Evolutionary conservation across 768 basidiomycete genomes (phyloP).

Genomic region (Basidioascus undulatus): DNA sequence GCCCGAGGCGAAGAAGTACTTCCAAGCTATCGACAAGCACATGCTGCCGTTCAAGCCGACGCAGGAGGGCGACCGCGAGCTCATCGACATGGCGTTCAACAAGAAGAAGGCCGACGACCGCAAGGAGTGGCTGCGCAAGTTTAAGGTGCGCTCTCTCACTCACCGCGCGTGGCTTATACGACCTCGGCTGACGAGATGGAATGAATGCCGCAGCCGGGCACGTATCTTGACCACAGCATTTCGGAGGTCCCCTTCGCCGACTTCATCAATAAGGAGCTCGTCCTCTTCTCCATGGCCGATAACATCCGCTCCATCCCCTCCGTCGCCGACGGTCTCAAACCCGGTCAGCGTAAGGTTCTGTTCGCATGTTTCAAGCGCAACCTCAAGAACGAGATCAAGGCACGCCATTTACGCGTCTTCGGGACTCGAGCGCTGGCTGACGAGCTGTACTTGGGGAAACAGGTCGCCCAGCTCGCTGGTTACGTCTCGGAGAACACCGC

Average conservation of each 20-base stretch:
- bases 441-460: not conserved
- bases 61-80: constrained; percentile 54
- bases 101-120: constrained; percentile 98
- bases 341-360: constrained; percentile 88
- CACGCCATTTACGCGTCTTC: constrained; percentile 12
- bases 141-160: constrained; percentile 34
- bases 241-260: constrained; percentile 69
- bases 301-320: constrained; percentile 95
- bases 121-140: constrained; percentile 91
- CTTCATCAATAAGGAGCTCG: constrained; percentile 94
- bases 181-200: too few relatives aligned
- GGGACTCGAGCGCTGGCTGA: not conserved
- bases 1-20: constrained; percentile 75
- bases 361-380: constrained; percentile 94
- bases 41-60: constrained; percentile 74
- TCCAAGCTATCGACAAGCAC: constrained; percentile 73
- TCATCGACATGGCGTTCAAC: constrained; percentile 95
- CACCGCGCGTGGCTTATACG: not conserved
- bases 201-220: constrained; percentile 47
- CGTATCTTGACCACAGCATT: constrained; percentile 69
- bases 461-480: constrained; percentile 87
- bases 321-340: constrained; percentile 79
- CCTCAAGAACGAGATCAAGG: constrained; percentile 75
- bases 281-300: constrained; percentile 97
- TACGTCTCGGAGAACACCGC: constrained; percentile 82